Evolutionary conservation across 1,284 basidiomycete species (phyloP).

Genomic region (Moniliophthora roreri): DNA sequence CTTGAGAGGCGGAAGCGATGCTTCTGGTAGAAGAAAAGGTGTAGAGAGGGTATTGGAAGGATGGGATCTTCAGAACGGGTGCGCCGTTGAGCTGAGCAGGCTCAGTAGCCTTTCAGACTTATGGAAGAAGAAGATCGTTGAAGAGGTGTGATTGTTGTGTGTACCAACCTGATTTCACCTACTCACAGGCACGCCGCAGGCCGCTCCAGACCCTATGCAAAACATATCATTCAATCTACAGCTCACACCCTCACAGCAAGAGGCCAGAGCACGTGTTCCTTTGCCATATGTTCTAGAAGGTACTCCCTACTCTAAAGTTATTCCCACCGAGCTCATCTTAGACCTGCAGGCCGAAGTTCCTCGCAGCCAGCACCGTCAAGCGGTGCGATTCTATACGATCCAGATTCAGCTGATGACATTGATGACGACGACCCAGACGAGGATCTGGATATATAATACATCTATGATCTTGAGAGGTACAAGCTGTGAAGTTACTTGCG

Average conservation of each 20-base stretch:
- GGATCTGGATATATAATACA: constrained; percentile 74
- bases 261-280: constrained; percentile 76
- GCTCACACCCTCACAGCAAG: constrained; percentile 83
- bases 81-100: constrained; percentile 44
- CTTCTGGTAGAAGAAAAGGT: constrained; percentile 42
- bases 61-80: constrained; percentile 42
- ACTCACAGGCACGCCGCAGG: constrained; percentile 25
- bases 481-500: too few species aligned
- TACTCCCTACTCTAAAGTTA: constrained; percentile 22
- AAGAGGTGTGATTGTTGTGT: constrained; percentile 41
- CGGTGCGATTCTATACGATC: constrained; percentile 63
- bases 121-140: constrained; percentile 37
- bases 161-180: neutral
- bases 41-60: constrained; percentile 66
- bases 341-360: neutral
- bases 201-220: constrained; percentile 55
- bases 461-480: neutral
- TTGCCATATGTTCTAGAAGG: constrained; percentile 87
- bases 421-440: constrained; percentile 91
- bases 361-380: constrained; percentile 11
- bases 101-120: constrained; percentile 50
- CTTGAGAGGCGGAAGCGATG: constrained; percentile 42
- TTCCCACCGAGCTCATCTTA: neutral
- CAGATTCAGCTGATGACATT: constrained; percentile 85
- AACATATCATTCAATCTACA: constrained; percentile 82